A percentile compares a stretch with the other conserved stretches of the same genome.
phyloP scores from a whole-genome alignment of 1,284 basidiomycete species.

The Termitomyces sp. region DNA sequence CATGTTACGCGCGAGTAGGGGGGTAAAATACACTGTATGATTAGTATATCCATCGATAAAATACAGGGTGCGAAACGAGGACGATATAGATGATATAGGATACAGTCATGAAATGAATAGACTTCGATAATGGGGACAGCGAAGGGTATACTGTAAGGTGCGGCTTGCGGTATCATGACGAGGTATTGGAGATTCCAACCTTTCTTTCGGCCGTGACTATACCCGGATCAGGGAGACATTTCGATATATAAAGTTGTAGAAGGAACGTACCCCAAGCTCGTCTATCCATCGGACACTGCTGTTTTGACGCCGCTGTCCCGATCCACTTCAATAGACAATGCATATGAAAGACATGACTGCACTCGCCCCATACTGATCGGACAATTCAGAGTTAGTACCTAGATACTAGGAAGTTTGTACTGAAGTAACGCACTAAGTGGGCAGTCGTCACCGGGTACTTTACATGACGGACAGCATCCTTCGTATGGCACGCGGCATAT shows the following conservation, averaged over 20 bases:
- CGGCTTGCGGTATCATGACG: constrained; percentile 1
- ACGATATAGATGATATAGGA: background rate
- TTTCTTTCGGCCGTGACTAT: constrained; percentile 26
- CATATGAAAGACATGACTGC: constrained; percentile 93
- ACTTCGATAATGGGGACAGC: constrained; percentile 5
- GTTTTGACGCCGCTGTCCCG: constrained; percentile 78
- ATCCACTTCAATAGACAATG: constrained; percentile 95
- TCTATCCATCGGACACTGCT: constrained; percentile 93
- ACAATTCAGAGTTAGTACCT: constrained; percentile 3
- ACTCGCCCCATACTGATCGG: constrained; percentile 85
- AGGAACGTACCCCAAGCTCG: constrained; percentile 78
- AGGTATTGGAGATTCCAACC: constrained; percentile 13
- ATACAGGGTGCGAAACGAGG: constrained; percentile 16
- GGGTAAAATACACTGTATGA: constrained; percentile 24
- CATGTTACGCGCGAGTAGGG: constrained; percentile 15
- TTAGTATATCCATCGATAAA: constrained; percentile 22
- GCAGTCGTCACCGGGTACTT: constrained; percentile 94
- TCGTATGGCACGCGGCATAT: constrained; percentile 91
- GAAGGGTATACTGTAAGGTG: constrained; percentile 1
- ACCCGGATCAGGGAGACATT: background rate
- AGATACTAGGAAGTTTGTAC: background rate
- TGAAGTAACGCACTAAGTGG: constrained; percentile 72
- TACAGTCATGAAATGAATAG: constrained; percentile 2
- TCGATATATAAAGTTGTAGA: background rate
- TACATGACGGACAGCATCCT: constrained; percentile 89